phyloP scores from a whole-genome alignment of 768 basidiomycete genomes.

The Leccinum longicurvipes region DNA sequence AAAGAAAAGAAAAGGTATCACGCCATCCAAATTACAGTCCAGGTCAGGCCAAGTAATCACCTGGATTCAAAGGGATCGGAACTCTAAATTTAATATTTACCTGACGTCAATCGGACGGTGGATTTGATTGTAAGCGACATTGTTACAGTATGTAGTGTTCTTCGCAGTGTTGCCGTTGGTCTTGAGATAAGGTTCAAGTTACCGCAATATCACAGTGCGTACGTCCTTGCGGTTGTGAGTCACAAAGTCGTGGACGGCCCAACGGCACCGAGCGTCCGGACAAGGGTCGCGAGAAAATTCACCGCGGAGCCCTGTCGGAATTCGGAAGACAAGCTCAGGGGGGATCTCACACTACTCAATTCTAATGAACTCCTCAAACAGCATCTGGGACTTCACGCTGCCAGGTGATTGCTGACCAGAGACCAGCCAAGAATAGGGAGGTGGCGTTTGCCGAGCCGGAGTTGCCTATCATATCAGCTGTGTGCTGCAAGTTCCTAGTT shows the following conservation, averaged over 20 bases:
- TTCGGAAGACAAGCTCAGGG: not conserved
- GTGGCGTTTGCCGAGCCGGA: constrained; percentile 1
- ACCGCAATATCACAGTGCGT: not conserved
- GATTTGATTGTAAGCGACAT: constrained; percentile 33
- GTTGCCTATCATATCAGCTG: not conserved
- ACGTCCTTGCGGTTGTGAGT: not conserved
- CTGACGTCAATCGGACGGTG: constrained; percentile 34
- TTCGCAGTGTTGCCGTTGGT: not conserved
- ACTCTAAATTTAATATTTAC: constrained; percentile 20
- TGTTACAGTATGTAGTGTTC: not conserved
- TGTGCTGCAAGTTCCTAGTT: not conserved
- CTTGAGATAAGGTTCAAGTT: not conserved
- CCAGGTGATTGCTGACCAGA: not conserved
- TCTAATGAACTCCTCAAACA: not conserved
- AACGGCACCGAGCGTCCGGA: not conserved
- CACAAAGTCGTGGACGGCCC: not conserved
- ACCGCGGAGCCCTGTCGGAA: not conserved
- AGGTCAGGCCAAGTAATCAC: constrained; percentile 18
- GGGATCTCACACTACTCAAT: not conserved
- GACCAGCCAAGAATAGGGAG: not conserved
- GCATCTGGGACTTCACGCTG: not conserved
- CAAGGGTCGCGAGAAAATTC: constrained; percentile 1
- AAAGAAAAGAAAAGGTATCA: not conserved
- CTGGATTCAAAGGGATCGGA: constrained; percentile 19
- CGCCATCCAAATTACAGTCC: not conserved